Conservation (phyloP, 1,139 yeast species). For the Kodamaea arcana region DNA sequence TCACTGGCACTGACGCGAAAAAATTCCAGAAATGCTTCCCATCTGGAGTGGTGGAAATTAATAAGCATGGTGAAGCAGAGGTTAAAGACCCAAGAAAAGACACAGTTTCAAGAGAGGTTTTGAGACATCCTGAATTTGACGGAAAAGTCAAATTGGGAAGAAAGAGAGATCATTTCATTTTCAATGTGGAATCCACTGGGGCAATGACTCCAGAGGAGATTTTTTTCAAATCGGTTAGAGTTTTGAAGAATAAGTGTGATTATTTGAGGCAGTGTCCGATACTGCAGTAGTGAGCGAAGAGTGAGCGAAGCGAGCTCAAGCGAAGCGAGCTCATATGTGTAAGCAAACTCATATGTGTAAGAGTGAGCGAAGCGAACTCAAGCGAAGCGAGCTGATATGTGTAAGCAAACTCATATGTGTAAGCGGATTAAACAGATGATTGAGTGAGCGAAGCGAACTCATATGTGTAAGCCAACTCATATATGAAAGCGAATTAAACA, state of each 20-base stretch:
- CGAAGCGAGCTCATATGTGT: no score
- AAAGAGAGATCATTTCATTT: constrained; percentile 86
- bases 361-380: no score
- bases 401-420: no score
- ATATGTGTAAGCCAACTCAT: no score
- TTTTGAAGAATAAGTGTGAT: constrained; percentile 80
- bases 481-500: no score
- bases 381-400: no score
- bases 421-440: no score
- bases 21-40: constrained; percentile 90
- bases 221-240: constrained; percentile 82
- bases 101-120: constrained; percentile 93
- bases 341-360: no score
- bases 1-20: constrained; percentile 70
- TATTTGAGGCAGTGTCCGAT: constrained; percentile 77
- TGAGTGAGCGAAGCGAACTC: no score
- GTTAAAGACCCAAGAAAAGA: constrained; percentile 89
- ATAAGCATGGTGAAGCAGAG: constrained; percentile 61
- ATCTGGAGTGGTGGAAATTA: constrained; percentile 81
- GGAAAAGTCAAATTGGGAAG: constrained; percentile 90
- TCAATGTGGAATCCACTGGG: constrained; percentile 91
- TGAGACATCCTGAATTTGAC: constrained; percentile 86
- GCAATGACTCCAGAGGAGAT: constrained; percentile 97
- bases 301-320: no score
- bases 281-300: no score